These are phyloP conservation scores for Chaetomium globosum DNA, from an alignment of 2,329 filamentous ascomycete genomes.

Conservation along the genomic window DNA sequence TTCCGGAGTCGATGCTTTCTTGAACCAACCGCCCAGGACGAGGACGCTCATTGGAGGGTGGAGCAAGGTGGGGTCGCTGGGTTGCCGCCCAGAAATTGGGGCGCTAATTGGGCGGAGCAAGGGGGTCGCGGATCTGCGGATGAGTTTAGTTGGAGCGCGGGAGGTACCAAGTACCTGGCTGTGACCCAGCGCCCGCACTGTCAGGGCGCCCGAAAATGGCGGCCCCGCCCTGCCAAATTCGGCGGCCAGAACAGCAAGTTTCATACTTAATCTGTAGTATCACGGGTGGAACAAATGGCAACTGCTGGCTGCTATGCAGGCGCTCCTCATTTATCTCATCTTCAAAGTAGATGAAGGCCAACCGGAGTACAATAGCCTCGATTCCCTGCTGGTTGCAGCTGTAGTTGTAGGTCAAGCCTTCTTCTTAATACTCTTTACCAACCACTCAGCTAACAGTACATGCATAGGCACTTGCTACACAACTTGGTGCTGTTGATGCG, in stretches of 20 bases:
- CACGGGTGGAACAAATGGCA: slow-evolving; percentile 8
- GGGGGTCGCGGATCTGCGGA: background rate
- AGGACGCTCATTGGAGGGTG: slow-evolving; percentile 3
- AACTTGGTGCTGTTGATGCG: background rate
- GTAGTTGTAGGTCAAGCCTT: background rate
- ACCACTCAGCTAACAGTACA: background rate
- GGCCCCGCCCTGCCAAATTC: too few relatives aligned
- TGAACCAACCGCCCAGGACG: slow-evolving; percentile 13
- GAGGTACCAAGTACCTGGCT: background rate
- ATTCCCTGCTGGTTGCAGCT: background rate
- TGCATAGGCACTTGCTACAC: slow-evolving; percentile 4
- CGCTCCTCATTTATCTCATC: slow-evolving; percentile 13
- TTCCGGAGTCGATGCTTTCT: slow-evolving; percentile 22
- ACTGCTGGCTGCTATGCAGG: slow-evolving; percentile 11
- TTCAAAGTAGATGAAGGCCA: slow-evolving; percentile 10
- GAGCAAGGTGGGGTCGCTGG: too few relatives aligned
- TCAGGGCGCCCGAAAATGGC: slow-evolving; percentile 30
- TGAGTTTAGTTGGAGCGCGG: too few relatives aligned
- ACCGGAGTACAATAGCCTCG: slow-evolving; percentile 6
- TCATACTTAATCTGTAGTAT: background rate
- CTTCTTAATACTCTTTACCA: background rate
- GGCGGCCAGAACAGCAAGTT: too few relatives aligned
- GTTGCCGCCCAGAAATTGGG: background rate
- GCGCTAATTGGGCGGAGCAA: background rate
- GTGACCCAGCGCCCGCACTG: slow-evolving; percentile 6